Base-by-base conservation (phyloP, 2,329 filamentous ascomycete species). In the Blastomyces parvus region DNA sequence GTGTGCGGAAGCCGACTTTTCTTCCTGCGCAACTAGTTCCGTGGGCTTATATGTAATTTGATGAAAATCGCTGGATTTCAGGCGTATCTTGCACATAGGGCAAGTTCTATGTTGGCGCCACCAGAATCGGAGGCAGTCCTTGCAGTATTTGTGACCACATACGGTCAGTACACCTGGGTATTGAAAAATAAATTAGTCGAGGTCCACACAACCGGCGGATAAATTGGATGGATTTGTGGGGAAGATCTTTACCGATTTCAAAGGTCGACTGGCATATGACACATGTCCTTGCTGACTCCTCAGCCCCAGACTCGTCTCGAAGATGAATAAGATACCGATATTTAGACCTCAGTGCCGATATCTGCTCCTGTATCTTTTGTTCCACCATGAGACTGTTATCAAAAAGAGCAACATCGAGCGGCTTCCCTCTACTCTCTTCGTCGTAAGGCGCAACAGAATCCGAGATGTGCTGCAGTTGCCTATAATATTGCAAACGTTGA, bases 81-180 rank as follows among this genome's bases (percentile, higher is more conserved):
- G 78, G 1, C 78, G 79, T 56, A 81, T 83, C 73, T 96, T 96
- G 80, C 94, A 99, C 5, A 90, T 82, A 0, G 93, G 93, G 69
- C 93, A 97, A 60, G 84, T 93, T 22, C 81, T 83, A 68, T 91
- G 86, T 40, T 84, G 80, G 63, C 79, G 81, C 78, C 88, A 90
- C 94, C 94, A 97, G 14, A 86, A 69, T 46, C 82, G 81, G 68
- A 97, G 87, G 74, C 94, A 97, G 36, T 90, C 88, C 70, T 90
- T 91, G 78, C 93, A 97, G 72, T 91, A 97, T 67, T 91, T 86
- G 72, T 99, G 94, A 0, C 93, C 93, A 72, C 94, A 97, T 0
- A 91, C 83, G 0, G 93, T 97, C 67, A 78, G 66, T 22, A 78
- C 74, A 33, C 76, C 76, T 78, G 42, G 14, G 52, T 59, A 53